Evolutionary conservation across 1,284 basidiomycete genomes (phyloP), one percentile per base, ranked within the genome.

Genomic region (Cryptococcus sp.): DNA sequence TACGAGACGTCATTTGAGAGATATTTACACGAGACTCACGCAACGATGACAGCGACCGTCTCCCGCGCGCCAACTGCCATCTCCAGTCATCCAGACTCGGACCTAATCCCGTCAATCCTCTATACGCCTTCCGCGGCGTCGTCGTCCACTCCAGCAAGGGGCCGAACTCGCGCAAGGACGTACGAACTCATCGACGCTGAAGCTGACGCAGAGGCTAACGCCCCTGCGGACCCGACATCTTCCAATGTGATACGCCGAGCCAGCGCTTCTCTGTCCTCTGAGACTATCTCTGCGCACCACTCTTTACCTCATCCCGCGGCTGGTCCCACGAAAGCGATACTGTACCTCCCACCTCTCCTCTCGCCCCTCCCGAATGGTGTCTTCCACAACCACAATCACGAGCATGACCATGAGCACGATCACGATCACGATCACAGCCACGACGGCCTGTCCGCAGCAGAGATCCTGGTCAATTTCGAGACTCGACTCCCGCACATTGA

Each of bases 401-500:
- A 52, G 2, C 49, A 61, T 15, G 26, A 52, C n/a, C 49, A 69
- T 20, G 38, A 34, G 6, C 55, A 47, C 59, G 65, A 15, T 70
- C 78, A 23, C 67, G 52, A 50, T 10, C 22, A 48, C 17, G 22
- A 49, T 10, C 46, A 53, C 11, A 41, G 38, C 8, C 51, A 46
- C 46, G 57, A 62, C 26, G 57, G 51, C 5, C 29, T 34, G 29
- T 34, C 29, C 13, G 29, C 29, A 7, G 29, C 29, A 13, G 29
- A 34, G 29, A 34, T 34, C 29, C 46, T 59, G 38, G 51, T 46
- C 38, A 56, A 57, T 16, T 92, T 91, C 10, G 82, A 85, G 64
- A 87, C 88, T 0, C 86, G 85, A 29, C 81, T 94, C 1, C 91
- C 92, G 0, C 79, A 88, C 62, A 92, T 94, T 49, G 89, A 93